phyloP scores from a whole-genome alignment of 768 basidiomycete genomes.

The Imleria badia region DNA sequence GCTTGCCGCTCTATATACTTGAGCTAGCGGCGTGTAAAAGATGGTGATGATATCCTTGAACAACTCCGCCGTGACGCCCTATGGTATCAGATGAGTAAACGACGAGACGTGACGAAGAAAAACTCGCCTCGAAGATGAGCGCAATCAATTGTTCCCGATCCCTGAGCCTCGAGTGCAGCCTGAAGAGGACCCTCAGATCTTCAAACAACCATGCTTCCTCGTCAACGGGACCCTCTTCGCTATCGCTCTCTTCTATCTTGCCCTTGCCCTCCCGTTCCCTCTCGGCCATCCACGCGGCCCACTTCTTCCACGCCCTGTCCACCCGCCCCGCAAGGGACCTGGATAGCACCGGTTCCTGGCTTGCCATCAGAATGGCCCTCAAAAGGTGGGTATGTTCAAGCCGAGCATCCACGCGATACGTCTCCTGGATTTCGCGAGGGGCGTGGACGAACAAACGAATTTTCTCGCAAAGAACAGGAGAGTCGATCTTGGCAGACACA shows the following conservation, averaged over 20 bases:
- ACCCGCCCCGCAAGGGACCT: conserved; percentile 81
- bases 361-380: conserved; percentile 74
- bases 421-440: conserved; percentile 81
- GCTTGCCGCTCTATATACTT: conserved; percentile 96
- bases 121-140: conserved; percentile 86
- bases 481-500: conserved; percentile 87
- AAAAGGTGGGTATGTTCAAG: conserved; percentile 74
- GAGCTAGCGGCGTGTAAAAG: conserved; percentile 94
- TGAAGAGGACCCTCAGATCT: conserved; percentile 78
- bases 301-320: conserved; percentile 73
- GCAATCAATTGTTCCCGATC: conserved; percentile 93
- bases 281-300: conserved; percentile 67
- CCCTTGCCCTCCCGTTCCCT: conserved; percentile 47
- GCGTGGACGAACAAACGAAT: conserved; percentile 84
- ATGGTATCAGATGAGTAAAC: neutral
- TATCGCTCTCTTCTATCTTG: conserved; percentile 56
- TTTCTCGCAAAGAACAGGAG: conserved; percentile 86
- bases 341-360: conserved; percentile 71
- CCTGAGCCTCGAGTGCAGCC: conserved; percentile 73
- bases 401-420: conserved; percentile 77
- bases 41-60: conserved; percentile 99
- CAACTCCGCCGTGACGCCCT: conserved; percentile 94
- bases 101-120: neutral
- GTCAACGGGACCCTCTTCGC: conserved; percentile 88
- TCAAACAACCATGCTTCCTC: conserved; percentile 98